Evolutionary conservation across 257 asterid genomes (phyloP).

Genomic region (Plantago major): DNA sequence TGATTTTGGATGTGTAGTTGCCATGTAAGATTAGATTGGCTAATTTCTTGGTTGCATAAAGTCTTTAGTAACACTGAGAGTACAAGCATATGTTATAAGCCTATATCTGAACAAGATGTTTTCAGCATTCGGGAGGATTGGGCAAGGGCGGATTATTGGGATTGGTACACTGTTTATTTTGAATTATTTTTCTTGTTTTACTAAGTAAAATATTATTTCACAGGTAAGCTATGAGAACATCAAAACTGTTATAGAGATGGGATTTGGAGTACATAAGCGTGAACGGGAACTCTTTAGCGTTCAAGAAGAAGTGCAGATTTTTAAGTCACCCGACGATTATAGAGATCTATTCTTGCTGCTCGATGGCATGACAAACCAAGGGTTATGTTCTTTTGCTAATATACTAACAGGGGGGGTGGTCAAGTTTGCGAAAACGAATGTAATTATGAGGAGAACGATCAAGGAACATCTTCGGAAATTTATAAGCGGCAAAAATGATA

Average conservation of each 20-base stretch:
- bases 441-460: slow-evolving; percentile 44
- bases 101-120: too few species aligned
- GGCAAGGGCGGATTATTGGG: not conserved
- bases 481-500: slow-evolving; percentile 26
- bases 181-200: not conserved
- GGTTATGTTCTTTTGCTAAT: slow-evolving; percentile 42
- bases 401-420: slow-evolving; percentile 42
- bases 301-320: slow-evolving; percentile 29
- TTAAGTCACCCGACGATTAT: slow-evolving; percentile 24
- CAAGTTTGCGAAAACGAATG: slow-evolving; percentile 47
- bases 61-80: too few species aligned
- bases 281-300: slow-evolving; percentile 19
- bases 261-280: slow-evolving; percentile 35
- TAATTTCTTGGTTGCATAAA: too few species aligned
- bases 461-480: slow-evolving; percentile 38
- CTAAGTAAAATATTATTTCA: not conserved
- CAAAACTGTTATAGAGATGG: slow-evolving; percentile 42
- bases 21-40: too few species aligned
- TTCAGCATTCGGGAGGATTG: too few species aligned
- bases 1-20: too few species aligned
- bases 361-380: slow-evolving; percentile 60
- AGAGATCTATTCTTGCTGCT: slow-evolving; percentile 37
- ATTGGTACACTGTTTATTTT: too few species aligned
- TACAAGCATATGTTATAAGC: too few species aligned
- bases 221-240: slow-evolving; percentile 62